These are phyloP conservation scores for Lunularia cruciata DNA, from an alignment of 225 moss, liverwort and hornwort genomes.

Conservation along the genomic window DNA sequence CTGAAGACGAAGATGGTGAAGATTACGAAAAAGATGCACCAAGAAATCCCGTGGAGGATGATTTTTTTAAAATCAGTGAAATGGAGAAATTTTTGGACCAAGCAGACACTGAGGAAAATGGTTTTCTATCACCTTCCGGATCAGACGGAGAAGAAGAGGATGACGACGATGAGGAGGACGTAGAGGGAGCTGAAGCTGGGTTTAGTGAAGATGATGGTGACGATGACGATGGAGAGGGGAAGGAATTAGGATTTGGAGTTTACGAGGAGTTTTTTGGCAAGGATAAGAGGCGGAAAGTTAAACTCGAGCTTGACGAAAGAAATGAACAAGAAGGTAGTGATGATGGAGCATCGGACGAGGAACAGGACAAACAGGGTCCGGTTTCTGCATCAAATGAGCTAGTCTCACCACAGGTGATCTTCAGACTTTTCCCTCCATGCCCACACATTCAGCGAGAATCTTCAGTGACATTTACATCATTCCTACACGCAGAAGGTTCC, in stretches of 20 bases:
- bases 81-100: conserved; percentile 95
- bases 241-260: conserved; percentile 24
- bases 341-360: conserved; percentile 31
- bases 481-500: no score
- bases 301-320: conserved; percentile 9
- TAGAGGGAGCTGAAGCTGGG: conserved; percentile 45
- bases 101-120: conserved; percentile 71
- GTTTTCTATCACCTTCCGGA: conserved; percentile 38
- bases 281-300: conserved; percentile 27
- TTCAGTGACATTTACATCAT: no score
- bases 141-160: conserved; percentile 41
- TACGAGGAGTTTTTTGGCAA: conserved; percentile 46
- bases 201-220: conserved; percentile 27
- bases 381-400: conserved; percentile 5
- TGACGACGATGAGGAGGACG: conserved; percentile 43
- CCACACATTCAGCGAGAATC: no score
- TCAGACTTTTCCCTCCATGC: not conserved
- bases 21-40: conserved; percentile 27
- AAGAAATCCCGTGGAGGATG: conserved; percentile 72
- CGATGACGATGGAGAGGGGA: conserved; percentile 51
- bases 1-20: conserved; percentile 27
- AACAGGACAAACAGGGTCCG: conserved; percentile 19
- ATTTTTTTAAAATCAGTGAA: conserved; percentile 74
- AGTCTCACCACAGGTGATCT: conserved; percentile 17
- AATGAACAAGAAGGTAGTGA: conserved; percentile 12